Base-by-base conservation (phyloP, 2,329 filamentous ascomycete species). In the Moelleriella libera region DNA sequence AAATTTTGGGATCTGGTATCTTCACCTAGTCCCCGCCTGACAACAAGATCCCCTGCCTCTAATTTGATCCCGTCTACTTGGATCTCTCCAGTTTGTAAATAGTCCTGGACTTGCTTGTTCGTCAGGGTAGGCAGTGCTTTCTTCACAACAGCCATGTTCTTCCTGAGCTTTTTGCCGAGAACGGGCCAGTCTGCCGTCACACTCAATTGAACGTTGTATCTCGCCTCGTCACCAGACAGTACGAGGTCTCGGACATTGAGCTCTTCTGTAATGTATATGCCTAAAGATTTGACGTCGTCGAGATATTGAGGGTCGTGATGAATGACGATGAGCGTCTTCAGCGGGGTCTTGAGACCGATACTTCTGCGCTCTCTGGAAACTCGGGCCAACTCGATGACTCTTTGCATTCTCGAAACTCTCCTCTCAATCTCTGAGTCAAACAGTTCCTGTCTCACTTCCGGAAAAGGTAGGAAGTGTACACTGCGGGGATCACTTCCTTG, bases 121-220 rank as follows among this genome's bases (percentile, higher is more conserved):
- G 76, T 85, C 45, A 98, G 71, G 40, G 68, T 73, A 5, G 89
- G 89, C 43, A 98, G 70, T 2, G 86, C 88, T 68, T 90, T 94
- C 72, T 94, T 94, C 55, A 97, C 88, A 61, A 84, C 87, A 54
- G 82, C 80, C 54, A 88, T 86, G 58, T 96, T 89, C 68, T 95
- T 96, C 75, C 94, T 94, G 56, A 97, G 76, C 70, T 97, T 97
- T 77, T 95, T 95, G 54, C 92, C 92, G 12, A 98, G 75, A 2
- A 86, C 84, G 11, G 92, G 88, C 84, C 92, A 96, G 65, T 98
- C 92, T 6, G 88, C 89, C 40, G 78, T 80, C 12, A 90, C 87
- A 51, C 85, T 88, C 68, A 96, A 94, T 60, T 92, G 83, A 43
- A 98, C 88, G 47, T 88, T 86, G 69, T 96, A 96, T 62, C 84